phyloP scores from a whole-genome alignment of 495 filamentous ascomycete genomes.

The Penicillium pulvis region DNA sequence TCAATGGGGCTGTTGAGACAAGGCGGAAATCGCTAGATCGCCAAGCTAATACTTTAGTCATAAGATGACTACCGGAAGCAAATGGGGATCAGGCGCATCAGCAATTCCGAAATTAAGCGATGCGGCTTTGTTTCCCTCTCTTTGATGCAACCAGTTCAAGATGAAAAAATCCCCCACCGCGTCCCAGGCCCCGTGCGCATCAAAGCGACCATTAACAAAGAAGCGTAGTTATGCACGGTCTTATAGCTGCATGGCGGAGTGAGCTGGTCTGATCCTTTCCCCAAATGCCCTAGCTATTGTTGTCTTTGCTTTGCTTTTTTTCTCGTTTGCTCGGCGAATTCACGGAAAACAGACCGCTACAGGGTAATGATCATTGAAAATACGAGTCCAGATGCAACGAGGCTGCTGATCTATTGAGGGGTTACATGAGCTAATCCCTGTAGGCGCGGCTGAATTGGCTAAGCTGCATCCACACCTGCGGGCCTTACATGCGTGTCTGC shows the following conservation, averaged over 20 bases:
- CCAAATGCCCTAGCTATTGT: no score
- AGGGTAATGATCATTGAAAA: not conserved
- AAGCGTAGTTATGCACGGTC: slow-evolving; percentile 1
- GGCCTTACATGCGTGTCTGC: not conserved
- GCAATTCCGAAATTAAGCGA: not conserved
- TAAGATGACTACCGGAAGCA: not conserved
- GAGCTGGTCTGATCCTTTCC: no score
- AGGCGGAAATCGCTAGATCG: not conserved
- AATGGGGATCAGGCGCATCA: not conserved
- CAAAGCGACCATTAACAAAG: slow-evolving; percentile 1
- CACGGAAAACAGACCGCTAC: not conserved
- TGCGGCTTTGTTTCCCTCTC: not conserved
- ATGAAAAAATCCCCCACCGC: no score
- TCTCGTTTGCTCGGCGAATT: not conserved
- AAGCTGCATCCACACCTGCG: slow-evolving; percentile 2
- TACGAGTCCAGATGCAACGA: not conserved
- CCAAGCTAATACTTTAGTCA: not conserved
- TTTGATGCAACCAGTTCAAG: not conserved
- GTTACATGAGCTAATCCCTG: slow-evolving; percentile 4
- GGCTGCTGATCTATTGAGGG: slow-evolving; percentile 12
- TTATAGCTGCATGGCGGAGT: not conserved
- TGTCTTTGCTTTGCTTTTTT: not conserved
- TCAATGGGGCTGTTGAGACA: not conserved
- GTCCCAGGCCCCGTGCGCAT: not conserved
- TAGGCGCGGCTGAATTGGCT: slow-evolving; percentile 14